These are phyloP conservation scores for Colletotrichum navitas DNA, from an alignment of 2,329 filamentous ascomycete genomes.

Conservation along the genomic window DNA sequence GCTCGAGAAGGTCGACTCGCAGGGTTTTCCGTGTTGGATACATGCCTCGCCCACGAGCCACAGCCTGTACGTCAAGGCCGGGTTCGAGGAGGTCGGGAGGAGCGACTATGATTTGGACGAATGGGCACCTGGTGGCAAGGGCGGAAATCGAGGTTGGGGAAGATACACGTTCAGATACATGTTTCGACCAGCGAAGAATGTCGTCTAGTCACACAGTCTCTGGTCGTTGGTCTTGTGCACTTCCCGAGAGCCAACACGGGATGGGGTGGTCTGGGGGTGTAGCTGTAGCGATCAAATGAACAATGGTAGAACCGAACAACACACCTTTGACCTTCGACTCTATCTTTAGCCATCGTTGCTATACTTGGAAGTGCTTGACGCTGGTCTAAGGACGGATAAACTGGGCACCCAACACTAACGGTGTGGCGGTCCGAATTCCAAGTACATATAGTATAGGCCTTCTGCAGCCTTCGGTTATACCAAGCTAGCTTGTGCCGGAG, in stretches of 20 bases:
- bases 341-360: background rate
- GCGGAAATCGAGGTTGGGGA: constrained; percentile 5
- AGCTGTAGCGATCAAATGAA: background rate
- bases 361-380: background rate
- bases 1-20: constrained; percentile 5
- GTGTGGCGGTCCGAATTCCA: background rate
- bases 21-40: constrained; percentile 14
- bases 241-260: background rate
- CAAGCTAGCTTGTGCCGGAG: background rate
- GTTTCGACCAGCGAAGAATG: background rate
- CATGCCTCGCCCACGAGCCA: constrained; percentile 26
- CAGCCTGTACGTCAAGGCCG: constrained; percentile 12
- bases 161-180: constrained; percentile 26
- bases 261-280: background rate
- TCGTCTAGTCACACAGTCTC: background rate
- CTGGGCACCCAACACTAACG: no score
- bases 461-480: no score
- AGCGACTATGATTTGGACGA: constrained; percentile 26
- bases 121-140: constrained; percentile 8
- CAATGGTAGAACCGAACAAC: background rate
- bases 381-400: background rate
- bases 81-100: constrained; percentile 22
- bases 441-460: no score
- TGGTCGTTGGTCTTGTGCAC: no score
- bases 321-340: background rate